Conservation (phyloP, 2,329 filamentous ascomycete species). For the Ilyonectria mors-panacis region DNA sequence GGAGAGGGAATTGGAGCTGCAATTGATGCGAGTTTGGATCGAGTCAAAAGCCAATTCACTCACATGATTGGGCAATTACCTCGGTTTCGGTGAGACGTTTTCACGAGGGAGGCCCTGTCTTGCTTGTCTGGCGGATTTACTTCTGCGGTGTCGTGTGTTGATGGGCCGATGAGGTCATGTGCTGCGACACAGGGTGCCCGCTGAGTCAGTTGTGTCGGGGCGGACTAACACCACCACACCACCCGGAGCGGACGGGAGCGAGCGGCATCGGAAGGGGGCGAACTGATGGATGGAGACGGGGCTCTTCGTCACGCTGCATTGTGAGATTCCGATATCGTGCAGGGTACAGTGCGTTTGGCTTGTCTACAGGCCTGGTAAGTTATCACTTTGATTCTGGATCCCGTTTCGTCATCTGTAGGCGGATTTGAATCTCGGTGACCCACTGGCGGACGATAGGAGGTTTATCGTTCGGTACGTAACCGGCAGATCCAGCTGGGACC, state of each 20-base stretch:
- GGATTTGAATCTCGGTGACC: not conserved
- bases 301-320: not conserved
- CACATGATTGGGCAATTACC: constrained; percentile 22
- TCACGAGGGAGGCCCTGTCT: not conserved
- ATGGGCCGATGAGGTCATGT: constrained; percentile 39
- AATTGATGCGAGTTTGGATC: not conserved
- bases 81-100: not conserved
- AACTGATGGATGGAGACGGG: not conserved
- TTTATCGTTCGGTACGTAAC: constrained; percentile 8
- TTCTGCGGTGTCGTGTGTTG: constrained; percentile 6
- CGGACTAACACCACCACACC: constrained; percentile 24
- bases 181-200: constrained; percentile 3
- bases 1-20: constrained; percentile 4
- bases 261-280: constrained; percentile 27
- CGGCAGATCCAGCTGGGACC: not conserved
- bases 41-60: constrained; percentile 6
- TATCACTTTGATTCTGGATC: not conserved
- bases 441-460: constrained; percentile 5
- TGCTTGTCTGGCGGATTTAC: not conserved
- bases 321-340: constrained; percentile 4
- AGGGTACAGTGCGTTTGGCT: not conserved
- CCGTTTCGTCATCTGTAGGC: constrained; percentile 10
- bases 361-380: constrained; percentile 2
- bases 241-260: constrained; percentile 25
- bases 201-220: constrained; percentile 28